Conservation (phyloP, 2,329 filamentous ascomycete genomes). For the Ceratocystis albifundus region DNA sequence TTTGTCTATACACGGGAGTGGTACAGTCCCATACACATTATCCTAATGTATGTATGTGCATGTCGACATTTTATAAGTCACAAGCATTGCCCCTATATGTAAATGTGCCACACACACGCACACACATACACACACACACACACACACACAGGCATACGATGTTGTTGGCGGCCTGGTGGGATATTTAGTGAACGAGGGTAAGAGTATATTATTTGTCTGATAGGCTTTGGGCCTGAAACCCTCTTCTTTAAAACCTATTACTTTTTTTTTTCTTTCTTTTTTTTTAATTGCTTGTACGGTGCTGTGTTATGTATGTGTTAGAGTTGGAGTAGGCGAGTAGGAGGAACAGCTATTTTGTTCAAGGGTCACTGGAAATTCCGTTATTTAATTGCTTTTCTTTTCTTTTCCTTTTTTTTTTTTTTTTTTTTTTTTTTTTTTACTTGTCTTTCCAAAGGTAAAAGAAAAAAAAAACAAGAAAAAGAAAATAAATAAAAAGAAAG, state of each 20-base stretch:
- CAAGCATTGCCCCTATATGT: not conserved
- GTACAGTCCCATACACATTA: not conserved
- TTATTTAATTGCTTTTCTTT: not conserved
- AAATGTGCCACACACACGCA: not conserved
- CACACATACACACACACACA: no score
- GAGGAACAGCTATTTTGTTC: not conserved
- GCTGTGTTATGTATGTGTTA: not conserved
- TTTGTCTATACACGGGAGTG: not conserved
- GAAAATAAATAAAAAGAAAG: not conserved
- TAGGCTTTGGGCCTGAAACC: not conserved
- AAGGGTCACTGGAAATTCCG: not conserved
- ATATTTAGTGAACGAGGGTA: no score
- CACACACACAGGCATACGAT: no score
- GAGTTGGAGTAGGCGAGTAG: conserved; percentile 1
- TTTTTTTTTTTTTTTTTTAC: not conserved
- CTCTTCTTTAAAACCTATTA: not conserved
- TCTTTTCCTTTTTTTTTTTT: not conserved
- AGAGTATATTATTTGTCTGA: not conserved
- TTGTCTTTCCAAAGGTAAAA: not conserved
- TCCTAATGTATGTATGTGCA: not conserved
- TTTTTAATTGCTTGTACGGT: not conserved
- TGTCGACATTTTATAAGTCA: not conserved
- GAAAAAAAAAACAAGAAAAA: no score
- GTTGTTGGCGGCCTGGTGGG: no score
- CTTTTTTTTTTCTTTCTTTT: not conserved